Evolutionary conservation across 1,284 basidiomycete species (phyloP).

Genomic region (Apiotrichum gracile): DNA sequence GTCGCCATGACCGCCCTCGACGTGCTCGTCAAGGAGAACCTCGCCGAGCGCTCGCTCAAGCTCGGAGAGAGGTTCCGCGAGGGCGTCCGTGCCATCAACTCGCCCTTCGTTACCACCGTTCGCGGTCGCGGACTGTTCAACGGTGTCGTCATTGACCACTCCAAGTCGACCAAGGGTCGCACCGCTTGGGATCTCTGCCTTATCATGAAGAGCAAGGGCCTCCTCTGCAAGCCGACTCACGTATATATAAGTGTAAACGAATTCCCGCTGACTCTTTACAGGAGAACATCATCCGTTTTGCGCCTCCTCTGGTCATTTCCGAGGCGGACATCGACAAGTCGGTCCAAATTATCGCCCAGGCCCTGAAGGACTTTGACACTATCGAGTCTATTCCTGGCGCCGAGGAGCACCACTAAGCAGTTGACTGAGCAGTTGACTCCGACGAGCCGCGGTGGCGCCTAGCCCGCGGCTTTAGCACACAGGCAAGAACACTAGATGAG

Average conservation of each 20-base stretch:
- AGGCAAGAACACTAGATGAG: too few relatives aligned
- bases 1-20: conserved; percentile 86
- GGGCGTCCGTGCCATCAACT: conserved; percentile 60
- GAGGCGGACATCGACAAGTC: conserved; percentile 75
- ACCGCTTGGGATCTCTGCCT: conserved; percentile 95
- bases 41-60: conserved; percentile 67
- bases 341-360: conserved; percentile 69
- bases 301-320: conserved; percentile 87
- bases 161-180: conserved; percentile 64
- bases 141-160: conserved; percentile 88
- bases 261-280: too few relatives aligned
- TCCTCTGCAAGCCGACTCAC: conserved; percentile 86
- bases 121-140: conserved; percentile 86
- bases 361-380: conserved; percentile 72
- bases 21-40: conserved; percentile 79
- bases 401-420: conserved; percentile 26
- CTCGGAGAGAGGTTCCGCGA: conserved; percentile 79
- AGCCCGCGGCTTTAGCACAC: too few relatives aligned
- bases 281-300: conserved; percentile 66
- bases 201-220: conserved; percentile 79
- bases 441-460: too few relatives aligned
- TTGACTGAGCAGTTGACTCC: too few relatives aligned
- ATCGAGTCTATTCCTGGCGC: conserved; percentile 64
- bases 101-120: conserved; percentile 65
- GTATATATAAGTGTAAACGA: too few relatives aligned